Base-by-base conservation (phyloP, 2,329 filamentous ascomycete genomes). In the Mariannaea elegans region DNA sequence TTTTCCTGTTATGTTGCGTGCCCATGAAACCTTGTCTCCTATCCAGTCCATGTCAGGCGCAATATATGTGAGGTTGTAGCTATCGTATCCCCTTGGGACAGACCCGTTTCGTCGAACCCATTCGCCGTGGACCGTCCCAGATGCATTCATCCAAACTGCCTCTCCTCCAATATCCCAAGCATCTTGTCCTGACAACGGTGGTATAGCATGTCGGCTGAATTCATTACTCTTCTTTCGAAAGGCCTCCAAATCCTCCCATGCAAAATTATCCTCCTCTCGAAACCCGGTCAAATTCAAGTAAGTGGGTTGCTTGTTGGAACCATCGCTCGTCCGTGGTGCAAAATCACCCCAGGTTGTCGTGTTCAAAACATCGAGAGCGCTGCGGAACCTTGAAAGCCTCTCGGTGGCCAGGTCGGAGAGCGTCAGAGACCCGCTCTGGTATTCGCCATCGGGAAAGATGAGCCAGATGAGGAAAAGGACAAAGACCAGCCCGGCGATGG, bases 201-300 rank as follows among this genome's bases (percentile, higher is more conserved):
- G 77, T 41, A 80, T 78, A 5, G 82, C 84, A 68, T 84, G 81
- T 51, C 77, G 81, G 64, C 83, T 88, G 73, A 84, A 89, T 66
- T 88, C 81, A 55, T 85, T 80, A 54, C 88, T 91, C 64, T 85
- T 84, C 60, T 88, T 78, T 72, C 86, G 87, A 59, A 94, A 92
- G 1, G 80, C 77, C 0, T 81, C 80, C 19, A 97, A 79, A 57
- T 93, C 82, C 31, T 89, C 84, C 94, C 94, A 97, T 2, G 87
- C 89, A 75, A 91, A 92, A 4, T 85, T 87, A 76, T 97, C 91
- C 18, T 87, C 84, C 45, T 87, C 79, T 47, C 90, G 85, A 62
- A 96, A 88, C 1, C 94, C 94, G 2, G 91, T 91, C 50, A 97
- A 79, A 67, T 93, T 92, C 59, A 93, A 77, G 62, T 83, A 88